Base-by-base conservation (phyloP, 2,329 filamentous ascomycete genomes). In the Cladosporium sp. region DNA sequence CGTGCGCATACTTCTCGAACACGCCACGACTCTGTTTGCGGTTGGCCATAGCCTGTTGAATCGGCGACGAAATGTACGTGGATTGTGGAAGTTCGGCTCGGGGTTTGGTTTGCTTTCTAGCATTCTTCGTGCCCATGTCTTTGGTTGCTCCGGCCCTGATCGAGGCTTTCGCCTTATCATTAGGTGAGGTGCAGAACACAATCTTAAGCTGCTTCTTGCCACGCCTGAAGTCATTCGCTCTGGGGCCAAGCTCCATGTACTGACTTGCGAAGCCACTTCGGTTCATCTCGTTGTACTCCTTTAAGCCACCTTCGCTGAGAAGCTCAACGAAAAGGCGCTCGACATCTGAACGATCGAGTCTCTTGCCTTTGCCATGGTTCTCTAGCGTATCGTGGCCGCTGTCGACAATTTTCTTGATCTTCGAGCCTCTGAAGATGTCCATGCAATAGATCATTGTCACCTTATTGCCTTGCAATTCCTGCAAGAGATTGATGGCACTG, bases 241-340 rank as follows among this genome's bases (percentile, higher is more conserved):
- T 81, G n/a, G 66, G 69, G 12, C 81, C 82, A 52, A 80, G 76
- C 74, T 79, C 67, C 57, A 93, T 82, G 74, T 97, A 97, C 69
- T 91, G 88, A 62, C 88, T 86, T 1, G 91, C 86, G 75, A 96
- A 93, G 5, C 86, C 86, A 56, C 80, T 81, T 50, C 72, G 72
- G 66, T 76, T 77, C 57, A 73, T 58, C n/a, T 69, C 66, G 52
- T 72, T 72, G 37, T 89, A 80, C 78, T 97, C 92, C 16, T 76
- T 78, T 29, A 99, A 80, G 6, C 89, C 91, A 53, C 89, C 89
- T 72, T 96, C 91, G 5, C 85, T 85, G 8, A 91, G 80, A 11
- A 99, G 82, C 57, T 86, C 84, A 73, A 92, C 88, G 72, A 97
- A 92, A n/a, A 98, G 83, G 46, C 93, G 89, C 74, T 97, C 91